A percentile compares a stretch with the other conserved stretches of the same genome.
Conservation (phyloP, 495 filamentous ascomycete species). For the Xylaria nigripes region DNA sequence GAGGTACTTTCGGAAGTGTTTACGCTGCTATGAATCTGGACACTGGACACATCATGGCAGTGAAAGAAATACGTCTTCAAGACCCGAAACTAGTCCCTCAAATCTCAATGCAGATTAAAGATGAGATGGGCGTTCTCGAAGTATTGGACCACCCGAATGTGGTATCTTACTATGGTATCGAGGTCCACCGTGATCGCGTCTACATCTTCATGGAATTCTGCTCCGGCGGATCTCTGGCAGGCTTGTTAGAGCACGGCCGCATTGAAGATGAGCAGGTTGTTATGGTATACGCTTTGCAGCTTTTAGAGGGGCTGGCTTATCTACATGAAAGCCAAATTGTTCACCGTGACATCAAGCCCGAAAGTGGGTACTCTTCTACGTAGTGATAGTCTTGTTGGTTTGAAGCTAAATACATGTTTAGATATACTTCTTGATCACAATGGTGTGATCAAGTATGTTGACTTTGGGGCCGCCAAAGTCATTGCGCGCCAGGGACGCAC, state of each 20-base stretch:
- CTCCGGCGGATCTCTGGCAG: constrained; percentile 87
- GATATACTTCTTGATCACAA: constrained; percentile 95
- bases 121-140: constrained; percentile 95
- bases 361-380: constrained; percentile 53
- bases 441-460: constrained; percentile 97
- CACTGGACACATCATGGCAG: constrained; percentile 92
- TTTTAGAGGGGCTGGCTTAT: constrained; percentile 92
- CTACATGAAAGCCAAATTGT: constrained; percentile 84
- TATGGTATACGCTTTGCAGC: constrained; percentile 93
- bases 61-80: constrained; percentile 95
- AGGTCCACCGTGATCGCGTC: constrained; percentile 95
- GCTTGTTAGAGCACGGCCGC: constrained; percentile 83
- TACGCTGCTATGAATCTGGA: constrained; percentile 96
- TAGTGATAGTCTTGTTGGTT: neutral
- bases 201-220: constrained; percentile 99
- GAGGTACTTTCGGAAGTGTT: constrained; percentile 93
- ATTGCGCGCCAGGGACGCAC: constrained; percentile 93
- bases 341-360: constrained; percentile 96
- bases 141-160: constrained; percentile 95
- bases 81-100: constrained; percentile 93
- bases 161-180: constrained; percentile 94
- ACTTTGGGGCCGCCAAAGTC: constrained; percentile 96
- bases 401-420: constrained; percentile 24
- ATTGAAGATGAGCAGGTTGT: constrained; percentile 98
- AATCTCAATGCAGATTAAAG: constrained; percentile 85